Percentiles rank a stretch among this genome's conserved stretches.
Conservation (phyloP, 2,329 filamentous ascomycete species). For the Penicillium concentricum region DNA sequence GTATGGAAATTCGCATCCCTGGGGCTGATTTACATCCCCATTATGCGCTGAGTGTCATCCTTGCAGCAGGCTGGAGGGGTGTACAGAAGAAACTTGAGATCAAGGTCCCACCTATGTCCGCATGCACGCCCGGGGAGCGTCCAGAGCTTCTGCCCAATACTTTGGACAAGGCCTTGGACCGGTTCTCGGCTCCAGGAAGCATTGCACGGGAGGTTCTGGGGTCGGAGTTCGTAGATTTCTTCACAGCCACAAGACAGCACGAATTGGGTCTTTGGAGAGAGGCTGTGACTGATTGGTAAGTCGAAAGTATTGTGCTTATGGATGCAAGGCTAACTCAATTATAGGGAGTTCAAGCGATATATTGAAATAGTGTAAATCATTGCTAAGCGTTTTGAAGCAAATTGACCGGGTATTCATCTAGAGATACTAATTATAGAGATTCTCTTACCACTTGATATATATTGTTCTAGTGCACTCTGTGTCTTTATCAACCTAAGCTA, state of each 20-base stretch:
- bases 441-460: too few relatives aligned
- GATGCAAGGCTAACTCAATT: constrained; percentile 6
- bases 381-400: background rate
- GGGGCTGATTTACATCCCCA: constrained; percentile 88
- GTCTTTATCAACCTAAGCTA: too few relatives aligned
- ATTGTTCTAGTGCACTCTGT: too few relatives aligned
- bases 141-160: constrained; percentile 65
- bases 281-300: constrained; percentile 91
- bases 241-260: constrained; percentile 86
- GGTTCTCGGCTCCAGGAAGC: constrained; percentile 73
- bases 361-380: constrained; percentile 64
- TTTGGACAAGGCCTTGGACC: constrained; percentile 75
- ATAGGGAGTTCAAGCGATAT: constrained; percentile 71
- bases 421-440: too few relatives aligned
- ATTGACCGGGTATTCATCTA: background rate
- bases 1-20: constrained; percentile 26
- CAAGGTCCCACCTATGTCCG: constrained; percentile 73
- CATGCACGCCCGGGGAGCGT: constrained; percentile 63
- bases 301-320: constrained; percentile 24
- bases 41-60: constrained; percentile 78
- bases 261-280: constrained; percentile 88
- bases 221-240: constrained; percentile 92
- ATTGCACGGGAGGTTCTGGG: constrained; percentile 89
- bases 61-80: constrained; percentile 89
- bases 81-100: constrained; percentile 88